These are phyloP conservation scores for Botrytis squamosa DNA, from an alignment of 2,329 filamentous ascomycete genomes.

Conservation along the genomic window DNA sequence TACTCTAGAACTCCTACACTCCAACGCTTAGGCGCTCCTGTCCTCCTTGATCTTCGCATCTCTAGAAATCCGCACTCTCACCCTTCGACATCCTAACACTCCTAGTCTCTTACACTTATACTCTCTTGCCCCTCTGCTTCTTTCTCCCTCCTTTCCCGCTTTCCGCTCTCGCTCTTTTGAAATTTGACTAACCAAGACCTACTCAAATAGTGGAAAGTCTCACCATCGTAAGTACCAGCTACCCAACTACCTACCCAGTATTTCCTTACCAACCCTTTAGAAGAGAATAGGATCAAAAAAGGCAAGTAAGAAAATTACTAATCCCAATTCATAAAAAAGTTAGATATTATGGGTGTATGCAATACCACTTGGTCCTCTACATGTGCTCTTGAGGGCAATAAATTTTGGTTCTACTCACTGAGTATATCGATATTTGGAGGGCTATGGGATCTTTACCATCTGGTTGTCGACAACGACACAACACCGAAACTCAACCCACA, in stretches of 20 bases:
- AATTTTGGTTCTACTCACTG: slow-evolving; percentile 65
- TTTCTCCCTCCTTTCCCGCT: not conserved
- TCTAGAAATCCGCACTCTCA: too few species aligned
- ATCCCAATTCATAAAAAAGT: slow-evolving; percentile 21
- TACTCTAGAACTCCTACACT: too few species aligned
- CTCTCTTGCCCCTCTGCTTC: not conserved
- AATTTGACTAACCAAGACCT: not conserved
- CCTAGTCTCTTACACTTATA: too few species aligned
- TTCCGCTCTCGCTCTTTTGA: not conserved
- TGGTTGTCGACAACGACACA: not conserved
- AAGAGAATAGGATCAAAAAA: not conserved
- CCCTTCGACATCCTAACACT: too few species aligned
- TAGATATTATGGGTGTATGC: slow-evolving; percentile 52
- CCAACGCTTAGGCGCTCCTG: not conserved
- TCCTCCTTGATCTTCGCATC: too few species aligned
- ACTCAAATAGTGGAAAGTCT: slow-evolving; percentile 53
- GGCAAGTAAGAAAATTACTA: not conserved
- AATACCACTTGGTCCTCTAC: slow-evolving; percentile 43
- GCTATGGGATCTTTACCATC: slow-evolving; percentile 22
- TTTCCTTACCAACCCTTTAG: not conserved
- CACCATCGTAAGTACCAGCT: slow-evolving; percentile 54
- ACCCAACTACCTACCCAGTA: not conserved
- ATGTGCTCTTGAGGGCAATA: slow-evolving; percentile 60
- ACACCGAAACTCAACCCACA: not conserved
- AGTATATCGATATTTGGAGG: slow-evolving; percentile 45